phyloP scores from a whole-genome alignment of 2,329 filamentous ascomycete genomes.

The Fusarium sp. region DNA sequence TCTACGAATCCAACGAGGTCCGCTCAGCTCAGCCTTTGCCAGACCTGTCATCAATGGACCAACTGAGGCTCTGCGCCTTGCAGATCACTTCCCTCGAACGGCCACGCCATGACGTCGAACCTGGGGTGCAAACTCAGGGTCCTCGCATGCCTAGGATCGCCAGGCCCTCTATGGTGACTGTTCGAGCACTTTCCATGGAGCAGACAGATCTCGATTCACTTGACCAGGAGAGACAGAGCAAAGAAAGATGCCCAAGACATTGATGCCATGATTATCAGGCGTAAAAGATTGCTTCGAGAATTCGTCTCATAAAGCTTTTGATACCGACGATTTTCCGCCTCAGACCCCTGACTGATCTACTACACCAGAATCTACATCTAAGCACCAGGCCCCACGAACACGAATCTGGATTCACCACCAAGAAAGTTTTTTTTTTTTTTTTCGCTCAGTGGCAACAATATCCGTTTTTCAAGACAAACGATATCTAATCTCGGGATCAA shows the following conservation, averaged over 20 bases:
- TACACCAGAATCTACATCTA: conserved; percentile 17
- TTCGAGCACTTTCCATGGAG: conserved; percentile 31
- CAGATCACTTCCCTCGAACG: conserved; percentile 29
- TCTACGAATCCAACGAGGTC: background rate
- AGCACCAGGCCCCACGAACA: background rate
- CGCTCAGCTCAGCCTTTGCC: background rate
- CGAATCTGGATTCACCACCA: conserved; percentile 1
- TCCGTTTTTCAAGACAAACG: background rate
- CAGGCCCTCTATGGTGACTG: background rate
- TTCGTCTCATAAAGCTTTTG: conserved; percentile 8
- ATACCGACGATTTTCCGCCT: conserved; percentile 7
- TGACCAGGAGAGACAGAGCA: background rate
- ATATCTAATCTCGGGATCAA: conserved; percentile 11
- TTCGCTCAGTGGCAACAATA: conserved; percentile 18
- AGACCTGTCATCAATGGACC: conserved; percentile 7
- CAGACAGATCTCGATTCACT: conserved; percentile 17
- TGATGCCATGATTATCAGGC: conserved; percentile 8
- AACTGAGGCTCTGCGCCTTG: conserved; percentile 31
- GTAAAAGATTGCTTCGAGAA: background rate
- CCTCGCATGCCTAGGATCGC: conserved; percentile 8
- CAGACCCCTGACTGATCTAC: conserved; percentile 8
- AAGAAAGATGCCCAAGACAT: background rate
- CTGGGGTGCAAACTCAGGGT: conserved; percentile 33
- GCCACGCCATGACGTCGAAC: conserved; percentile 30
- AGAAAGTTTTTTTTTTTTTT: background rate